Percentiles rank a stretch among this genome's conserved stretches.
These are phyloP conservation scores for Aspergillus hortae DNA, from an alignment of 2,329 filamentous ascomycete genomes.

Conservation along the genomic window DNA sequence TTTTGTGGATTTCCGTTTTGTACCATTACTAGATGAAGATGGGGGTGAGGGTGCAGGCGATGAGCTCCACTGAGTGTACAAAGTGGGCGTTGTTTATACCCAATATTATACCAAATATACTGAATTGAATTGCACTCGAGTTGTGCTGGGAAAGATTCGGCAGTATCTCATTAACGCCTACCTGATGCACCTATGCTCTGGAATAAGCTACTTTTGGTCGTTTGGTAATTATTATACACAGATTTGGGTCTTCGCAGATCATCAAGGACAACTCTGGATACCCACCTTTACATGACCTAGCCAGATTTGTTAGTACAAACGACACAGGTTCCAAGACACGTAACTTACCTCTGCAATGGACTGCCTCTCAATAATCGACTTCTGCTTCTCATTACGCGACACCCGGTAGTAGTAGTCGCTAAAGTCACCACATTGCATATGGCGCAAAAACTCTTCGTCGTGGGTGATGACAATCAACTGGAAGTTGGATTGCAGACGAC, in stretches of 20 bases:
- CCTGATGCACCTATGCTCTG: not conserved
- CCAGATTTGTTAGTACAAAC: not conserved
- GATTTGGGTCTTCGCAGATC: too few relatives aligned
- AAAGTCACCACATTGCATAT: constrained; percentile 93
- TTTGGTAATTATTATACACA: too few relatives aligned
- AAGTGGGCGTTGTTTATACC: not conserved
- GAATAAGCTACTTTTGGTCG: too few relatives aligned
- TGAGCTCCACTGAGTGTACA: not conserved
- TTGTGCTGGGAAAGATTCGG: not conserved
- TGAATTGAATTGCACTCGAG: not conserved
- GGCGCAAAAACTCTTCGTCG: constrained; percentile 89
- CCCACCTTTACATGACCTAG: constrained; percentile 13
- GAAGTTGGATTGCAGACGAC: constrained; percentile 87
- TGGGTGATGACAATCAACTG: constrained; percentile 98
- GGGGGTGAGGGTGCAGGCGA: constrained; percentile 20
- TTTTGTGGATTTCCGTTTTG: constrained; percentile 48
- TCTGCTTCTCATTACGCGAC: constrained; percentile 75
- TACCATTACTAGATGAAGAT: constrained; percentile 43
- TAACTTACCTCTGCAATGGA: constrained; percentile 48
- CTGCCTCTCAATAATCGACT: constrained; percentile 75
- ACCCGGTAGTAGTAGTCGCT: constrained; percentile 90
- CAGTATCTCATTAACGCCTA: not conserved
- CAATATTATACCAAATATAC: not conserved
- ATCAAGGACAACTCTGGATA: too few relatives aligned
- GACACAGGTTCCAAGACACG: not conserved